phyloP scores from a whole-genome alignment of 192 early-diverging fungal species.

The Linnemannia exigua region DNA sequence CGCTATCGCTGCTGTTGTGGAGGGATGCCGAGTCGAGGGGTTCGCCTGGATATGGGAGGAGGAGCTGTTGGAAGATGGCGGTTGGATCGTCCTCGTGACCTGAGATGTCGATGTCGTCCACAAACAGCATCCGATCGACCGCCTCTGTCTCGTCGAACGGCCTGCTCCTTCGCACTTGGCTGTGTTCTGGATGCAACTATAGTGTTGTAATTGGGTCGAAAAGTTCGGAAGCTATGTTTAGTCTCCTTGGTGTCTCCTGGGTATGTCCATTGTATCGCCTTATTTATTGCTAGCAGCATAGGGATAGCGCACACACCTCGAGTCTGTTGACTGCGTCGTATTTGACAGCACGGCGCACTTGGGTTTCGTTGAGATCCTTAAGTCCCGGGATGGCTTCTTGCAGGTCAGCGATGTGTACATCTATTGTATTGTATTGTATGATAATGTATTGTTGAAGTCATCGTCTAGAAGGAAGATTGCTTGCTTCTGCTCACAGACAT shows the following conservation, averaged over 20 bases:
- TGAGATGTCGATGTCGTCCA: constrained; percentile 47
- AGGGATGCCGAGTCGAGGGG: background rate
- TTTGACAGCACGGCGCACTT: constrained; percentile 51
- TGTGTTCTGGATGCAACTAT: constrained; percentile 47
- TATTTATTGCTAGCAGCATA: background rate
- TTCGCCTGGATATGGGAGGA: constrained; percentile 24
- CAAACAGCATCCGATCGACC: constrained; percentile 52
- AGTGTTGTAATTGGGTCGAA: background rate
- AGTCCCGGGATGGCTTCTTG: constrained; percentile 21
- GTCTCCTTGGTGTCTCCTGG: background rate
- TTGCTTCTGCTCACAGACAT: too few species aligned
- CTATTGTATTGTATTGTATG: background rate
- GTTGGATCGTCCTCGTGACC: constrained; percentile 37
- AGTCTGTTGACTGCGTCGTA: constrained; percentile 47
- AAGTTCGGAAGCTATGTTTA: background rate
- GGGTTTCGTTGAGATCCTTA: constrained; percentile 12
- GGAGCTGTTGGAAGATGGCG: constrained; percentile 33
- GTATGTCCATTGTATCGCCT: background rate
- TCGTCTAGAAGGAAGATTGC: too few species aligned
- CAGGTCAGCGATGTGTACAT: constrained; percentile 18
- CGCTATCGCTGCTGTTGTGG: background rate
- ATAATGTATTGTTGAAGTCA: background rate
- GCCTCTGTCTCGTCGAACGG: constrained; percentile 40
- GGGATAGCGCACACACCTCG: constrained; percentile 30
- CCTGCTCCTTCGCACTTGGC: constrained; percentile 27